Evolutionary conservation across 371 early-diverging fungal genomes (phyloP), one percentile per base, ranked within the genome.

Genomic region (Mucor sp.): DNA sequence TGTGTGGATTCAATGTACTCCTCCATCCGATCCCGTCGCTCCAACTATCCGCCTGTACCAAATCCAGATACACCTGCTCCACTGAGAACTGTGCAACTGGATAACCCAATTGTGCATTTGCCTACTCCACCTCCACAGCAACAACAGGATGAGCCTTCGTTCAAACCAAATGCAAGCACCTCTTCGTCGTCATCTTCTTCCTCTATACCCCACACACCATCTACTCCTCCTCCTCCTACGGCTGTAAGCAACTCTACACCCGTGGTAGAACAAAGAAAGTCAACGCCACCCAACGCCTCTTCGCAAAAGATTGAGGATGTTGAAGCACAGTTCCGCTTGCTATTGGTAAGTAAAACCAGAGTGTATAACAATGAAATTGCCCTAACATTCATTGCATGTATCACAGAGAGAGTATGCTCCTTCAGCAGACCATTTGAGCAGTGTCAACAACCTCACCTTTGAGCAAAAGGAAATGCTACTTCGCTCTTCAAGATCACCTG

Each of bases 1-100:
- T 59, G 78, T 12, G 74, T 75, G 2, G 82, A 82, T 47, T 82
- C 82, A 1, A 70, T 82, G 74, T 79, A 76, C 57, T 77, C 79
- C 23, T 70, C 72, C 8, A 19, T 75, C 15, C 73, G 75, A 8
- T 75, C 81, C 3, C 69, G 73, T n/a, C 75, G 68, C 4, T 78
- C 78, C 7, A 62, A 59, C 6, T 72, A 73, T 55, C 63, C 60
- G 41, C 62, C 72, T n/a, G 57, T 30, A 55, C 47, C 65, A 19
- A 77, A 75, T 43, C 70, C 72, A n/a, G 72, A 72, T 47, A 62
- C 70, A 33, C 67, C 79, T 19, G 68, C 74, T 14, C 77, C 78
- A 1, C 23, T 76, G 25, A 72, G 79, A 15, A 79, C 82, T 2
- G 72, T 79, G 6, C 72, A 68, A 4, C 57, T 82, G 1, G 76